Percentiles rank a stretch among this genome's conserved stretches.
phyloP scores from a whole-genome alignment of 805 yeast genomes.

The Wickerhamomyces bovis region DNA sequence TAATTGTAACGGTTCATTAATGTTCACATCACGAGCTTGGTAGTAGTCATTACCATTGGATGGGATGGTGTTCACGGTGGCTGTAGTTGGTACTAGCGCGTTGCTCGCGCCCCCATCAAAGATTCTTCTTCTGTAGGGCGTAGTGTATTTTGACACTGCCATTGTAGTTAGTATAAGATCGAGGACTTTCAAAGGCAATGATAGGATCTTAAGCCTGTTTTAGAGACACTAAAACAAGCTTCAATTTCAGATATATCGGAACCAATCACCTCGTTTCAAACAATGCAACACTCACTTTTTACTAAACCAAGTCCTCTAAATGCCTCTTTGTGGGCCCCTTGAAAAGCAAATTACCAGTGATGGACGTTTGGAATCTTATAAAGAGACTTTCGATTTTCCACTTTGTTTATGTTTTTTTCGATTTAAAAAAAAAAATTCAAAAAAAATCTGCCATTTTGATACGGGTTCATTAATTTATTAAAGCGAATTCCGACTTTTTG shows the following conservation, averaged over 20 bases:
- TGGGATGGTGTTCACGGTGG: conserved; percentile 9
- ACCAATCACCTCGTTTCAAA: not conserved
- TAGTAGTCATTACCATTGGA: conserved; percentile 26
- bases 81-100: conserved; percentile 6
- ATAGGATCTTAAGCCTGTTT: not conserved
- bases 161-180: conserved; percentile 4
- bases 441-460: not conserved
- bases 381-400: not conserved
- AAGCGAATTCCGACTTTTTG: not conserved
- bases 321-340: not conserved
- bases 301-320: not conserved
- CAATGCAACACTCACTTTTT: not conserved
- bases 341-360: not conserved
- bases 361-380: not conserved
- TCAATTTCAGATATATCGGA: not conserved
- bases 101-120: conserved; percentile 7
- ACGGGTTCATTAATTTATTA: not conserved
- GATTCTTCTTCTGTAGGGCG: conserved; percentile 20
- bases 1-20: conserved; percentile 38
- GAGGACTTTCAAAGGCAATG: not conserved
- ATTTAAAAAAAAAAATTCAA: not conserved
- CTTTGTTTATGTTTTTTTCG: not conserved
- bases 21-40: conserved; percentile 26
- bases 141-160: conserved; percentile 20
- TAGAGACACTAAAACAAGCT: not conserved